Conservation (phyloP, 2,329 filamentous ascomycete species). For the Cordyceps fumosorosea region DNA sequence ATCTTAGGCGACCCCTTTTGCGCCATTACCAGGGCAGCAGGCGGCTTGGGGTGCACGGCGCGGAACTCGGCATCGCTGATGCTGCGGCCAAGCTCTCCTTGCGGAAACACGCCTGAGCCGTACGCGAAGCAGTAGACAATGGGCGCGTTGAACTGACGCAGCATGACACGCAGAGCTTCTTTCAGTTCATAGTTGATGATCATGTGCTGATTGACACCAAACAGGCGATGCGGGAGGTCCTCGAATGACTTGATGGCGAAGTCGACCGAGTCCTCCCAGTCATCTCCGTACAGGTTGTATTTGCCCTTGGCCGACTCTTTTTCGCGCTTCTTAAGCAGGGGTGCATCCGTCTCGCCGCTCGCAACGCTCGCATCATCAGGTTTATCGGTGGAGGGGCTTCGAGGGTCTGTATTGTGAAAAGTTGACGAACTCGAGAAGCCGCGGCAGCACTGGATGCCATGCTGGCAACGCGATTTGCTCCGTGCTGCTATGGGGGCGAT, state of each 20-base stretch:
- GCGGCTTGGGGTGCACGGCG: slow-evolving; percentile 74
- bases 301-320: slow-evolving; percentile 24
- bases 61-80: slow-evolving; percentile 50
- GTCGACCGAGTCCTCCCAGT: slow-evolving; percentile 39
- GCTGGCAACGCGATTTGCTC: not conserved
- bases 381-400: not conserved
- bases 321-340: slow-evolving; percentile 13
- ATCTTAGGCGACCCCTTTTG: slow-evolving; percentile 89
- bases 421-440: not conserved
- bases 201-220: slow-evolving; percentile 95
- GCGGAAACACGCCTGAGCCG: slow-evolving; percentile 91
- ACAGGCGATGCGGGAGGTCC: slow-evolving; percentile 46
- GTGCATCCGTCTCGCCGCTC: not conserved
- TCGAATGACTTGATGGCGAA: slow-evolving; percentile 36
- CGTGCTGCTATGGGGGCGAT: not conserved
- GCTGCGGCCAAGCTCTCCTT: slow-evolving; percentile 48
- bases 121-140: slow-evolving; percentile 97
- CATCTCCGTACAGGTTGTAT: slow-evolving; percentile 32
- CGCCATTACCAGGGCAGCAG: slow-evolving; percentile 71
- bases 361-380: not conserved
- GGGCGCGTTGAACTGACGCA: slow-evolving; percentile 87
- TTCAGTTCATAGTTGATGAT: slow-evolving; percentile 94
- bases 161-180: slow-evolving; percentile 75
- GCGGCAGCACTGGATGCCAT: not conserved
- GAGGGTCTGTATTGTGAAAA: not conserved